These are phyloP conservation scores for Aristolochia contorta DNA, from an alignment of 164 flowering plant species.

Conservation along the genomic window DNA sequence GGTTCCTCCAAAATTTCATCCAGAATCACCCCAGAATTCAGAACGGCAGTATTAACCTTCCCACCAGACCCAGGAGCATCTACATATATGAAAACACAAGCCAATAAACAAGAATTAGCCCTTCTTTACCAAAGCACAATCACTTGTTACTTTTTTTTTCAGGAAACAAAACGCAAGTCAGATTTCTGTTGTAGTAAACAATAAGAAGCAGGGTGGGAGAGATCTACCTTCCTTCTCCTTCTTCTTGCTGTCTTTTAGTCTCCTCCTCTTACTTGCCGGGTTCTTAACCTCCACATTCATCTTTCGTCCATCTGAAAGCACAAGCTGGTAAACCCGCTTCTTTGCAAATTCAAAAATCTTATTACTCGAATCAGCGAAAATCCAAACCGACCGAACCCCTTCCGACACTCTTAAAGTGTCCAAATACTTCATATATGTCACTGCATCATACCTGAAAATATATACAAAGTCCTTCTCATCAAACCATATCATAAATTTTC, in stretches of 20 bases:
- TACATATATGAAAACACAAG: conserved; percentile 2
- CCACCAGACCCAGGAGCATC: conserved; percentile 17
- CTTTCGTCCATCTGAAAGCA: conserved; percentile 40
- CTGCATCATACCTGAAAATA: conserved; percentile 82
- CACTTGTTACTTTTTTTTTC: background rate
- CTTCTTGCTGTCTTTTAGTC: conserved; percentile 21
- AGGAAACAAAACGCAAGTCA: background rate
- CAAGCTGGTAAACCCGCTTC: conserved; percentile 75
- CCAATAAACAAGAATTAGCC: background rate
- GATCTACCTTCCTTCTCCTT: conserved; percentile 35
- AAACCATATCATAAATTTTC: background rate
- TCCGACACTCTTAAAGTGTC: conserved; percentile 92
- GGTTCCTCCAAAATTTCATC: conserved; percentile 84
- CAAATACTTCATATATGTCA: conserved; percentile 88
- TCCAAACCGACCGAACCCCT: conserved; percentile 93
- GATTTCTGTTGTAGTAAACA: background rate
- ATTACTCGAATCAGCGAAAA: conserved; percentile 89
- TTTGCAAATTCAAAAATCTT: conserved; percentile 95
- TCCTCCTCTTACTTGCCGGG: conserved; percentile 47
- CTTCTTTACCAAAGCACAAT: background rate
- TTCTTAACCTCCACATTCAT: conserved; percentile 25
- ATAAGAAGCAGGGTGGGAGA: background rate
- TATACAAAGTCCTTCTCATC: background rate
- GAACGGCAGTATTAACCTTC: conserved; percentile 10
- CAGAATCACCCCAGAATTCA: conserved; percentile 30